Base-by-base conservation (phyloP, 495 filamentous ascomycete species). In the Astrocystis sublimbata region DNA sequence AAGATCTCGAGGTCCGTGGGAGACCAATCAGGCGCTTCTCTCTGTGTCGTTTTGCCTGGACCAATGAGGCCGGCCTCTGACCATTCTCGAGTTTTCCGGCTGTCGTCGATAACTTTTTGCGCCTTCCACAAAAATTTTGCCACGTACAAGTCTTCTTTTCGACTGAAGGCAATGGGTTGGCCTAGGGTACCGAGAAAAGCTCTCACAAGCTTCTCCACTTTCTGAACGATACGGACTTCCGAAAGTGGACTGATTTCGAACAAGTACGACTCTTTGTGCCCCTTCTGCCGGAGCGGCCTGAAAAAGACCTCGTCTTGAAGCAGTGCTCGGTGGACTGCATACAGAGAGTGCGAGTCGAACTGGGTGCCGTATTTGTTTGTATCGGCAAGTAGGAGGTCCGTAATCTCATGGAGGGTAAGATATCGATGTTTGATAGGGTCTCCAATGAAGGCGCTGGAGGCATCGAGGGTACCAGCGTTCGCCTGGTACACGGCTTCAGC, bases 101-200 rank as follows among this genome's bases (percentile, higher is more conserved):
- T 92, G n/a, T 76, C 66, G 45, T 84, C 79, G 53, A 98, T 89
- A 23, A 90, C 68, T 5, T 72, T 72, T 43, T 81, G 85, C 31
- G 89, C 89, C 58, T 89, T 89, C 4, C 10, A 92, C 63, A 68
- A 98, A 97, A 3, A 68, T 23, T 3, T 43, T n/a, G n/a, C n/a
- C n/a, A n/a, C n/a, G n/a, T n/a, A n/a, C n/a, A n/a, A n/a, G n/a
- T n/a, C n/a, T n/a, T n/a, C n/a, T n/a, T n/a, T n/a, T n/a, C n/a
- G n/a, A n/a, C n/a, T n/a, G n/a, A n/a, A n/a, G n/a, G n/a, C 46
- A 8, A 79, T 46, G 3, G 60, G 56, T 42, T 42, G n/a, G 6
- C 42, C 45, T 23, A 67, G 35, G 19, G 15, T 64, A 36, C 73
- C 73, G 31, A 73, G 55, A 62, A 71, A 73, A 4, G 66, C 64